Percentiles rank a stretch among this genome's conserved stretches.
Conservation (phyloP, 257 asterid genomes). For the Solanum corneliomulleri region DNA sequence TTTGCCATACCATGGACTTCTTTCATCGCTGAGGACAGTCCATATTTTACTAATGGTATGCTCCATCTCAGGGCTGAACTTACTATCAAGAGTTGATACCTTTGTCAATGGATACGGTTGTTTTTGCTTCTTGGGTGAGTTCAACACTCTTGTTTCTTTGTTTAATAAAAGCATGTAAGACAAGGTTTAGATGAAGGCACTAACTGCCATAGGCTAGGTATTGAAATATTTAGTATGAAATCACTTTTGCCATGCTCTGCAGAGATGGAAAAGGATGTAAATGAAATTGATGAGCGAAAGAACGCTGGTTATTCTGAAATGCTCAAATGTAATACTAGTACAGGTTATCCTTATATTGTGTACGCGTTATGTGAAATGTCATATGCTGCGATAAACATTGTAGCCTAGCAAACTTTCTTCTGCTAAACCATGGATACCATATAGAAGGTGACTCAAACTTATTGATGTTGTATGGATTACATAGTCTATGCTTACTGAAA, state of each 20-base stretch:
- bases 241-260: background rate
- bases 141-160: background rate
- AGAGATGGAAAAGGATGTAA: background rate
- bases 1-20: constrained; percentile 71
- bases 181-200: background rate
- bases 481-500: background rate
- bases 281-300: background rate
- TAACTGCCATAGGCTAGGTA: background rate
- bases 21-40: constrained; percentile 78
- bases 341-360: background rate
- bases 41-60: constrained; percentile 48
- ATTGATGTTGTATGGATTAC: background rate
- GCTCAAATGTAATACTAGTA: background rate
- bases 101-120: background rate
- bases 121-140: background rate
- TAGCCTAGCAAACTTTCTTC: background rate
- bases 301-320: background rate
- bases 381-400: background rate
- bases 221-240: background rate
- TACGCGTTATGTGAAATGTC: background rate
- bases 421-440: background rate
- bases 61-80: constrained; percentile 90
- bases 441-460: background rate
- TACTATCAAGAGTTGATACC: constrained; percentile 43
- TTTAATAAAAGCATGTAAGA: background rate